phyloP scores from a whole-genome alignment of 441 rosid species.

The Breynia disticha region DNA sequence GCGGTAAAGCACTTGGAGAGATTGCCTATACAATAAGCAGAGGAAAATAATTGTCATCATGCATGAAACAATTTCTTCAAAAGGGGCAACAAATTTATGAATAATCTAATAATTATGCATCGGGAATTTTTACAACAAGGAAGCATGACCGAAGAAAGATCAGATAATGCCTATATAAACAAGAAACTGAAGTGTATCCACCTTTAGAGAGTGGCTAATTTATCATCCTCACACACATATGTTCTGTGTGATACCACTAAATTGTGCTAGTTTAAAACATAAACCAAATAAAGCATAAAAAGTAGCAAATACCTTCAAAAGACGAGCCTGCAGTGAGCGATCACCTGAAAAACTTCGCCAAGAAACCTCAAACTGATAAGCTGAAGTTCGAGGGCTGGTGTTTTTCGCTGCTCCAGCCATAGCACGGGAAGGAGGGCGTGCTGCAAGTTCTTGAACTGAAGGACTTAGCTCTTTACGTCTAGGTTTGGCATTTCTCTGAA shows the following conservation, averaged over 20 bases:
- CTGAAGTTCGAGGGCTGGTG: constrained; percentile 60
- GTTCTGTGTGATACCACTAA: neutral
- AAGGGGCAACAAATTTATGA: neutral
- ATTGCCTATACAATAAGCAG: constrained; percentile 37
- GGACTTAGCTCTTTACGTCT: constrained; percentile 40
- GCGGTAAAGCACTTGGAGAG: constrained; percentile 63
- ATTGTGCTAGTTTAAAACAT: too few species aligned
- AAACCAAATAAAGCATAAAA: neutral
- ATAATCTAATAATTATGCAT: neutral
- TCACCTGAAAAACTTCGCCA: constrained; percentile 79
- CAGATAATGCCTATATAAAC: neutral
- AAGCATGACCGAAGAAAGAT: neutral
- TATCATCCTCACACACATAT: neutral
- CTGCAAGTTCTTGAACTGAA: constrained; percentile 80
- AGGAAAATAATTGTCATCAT: constrained; percentile 6
- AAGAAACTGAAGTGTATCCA: too few species aligned
- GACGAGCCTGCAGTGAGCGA: constrained; percentile 39
- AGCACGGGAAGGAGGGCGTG: constrained; percentile 71
- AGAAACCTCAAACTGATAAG: constrained; percentile 77
- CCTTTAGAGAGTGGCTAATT: too few species aligned
- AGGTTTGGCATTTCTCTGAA: constrained; percentile 31
- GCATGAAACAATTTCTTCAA: constrained; percentile 1
- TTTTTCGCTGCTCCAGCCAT: constrained; percentile 61
- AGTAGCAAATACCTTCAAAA: constrained; percentile 53
- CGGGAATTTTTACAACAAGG: neutral